Evolutionary conservation across 345 rosid genomes (phyloP), one percentile per base, ranked within the genome.

Genomic region (Streptanthus diversifolius): DNA sequence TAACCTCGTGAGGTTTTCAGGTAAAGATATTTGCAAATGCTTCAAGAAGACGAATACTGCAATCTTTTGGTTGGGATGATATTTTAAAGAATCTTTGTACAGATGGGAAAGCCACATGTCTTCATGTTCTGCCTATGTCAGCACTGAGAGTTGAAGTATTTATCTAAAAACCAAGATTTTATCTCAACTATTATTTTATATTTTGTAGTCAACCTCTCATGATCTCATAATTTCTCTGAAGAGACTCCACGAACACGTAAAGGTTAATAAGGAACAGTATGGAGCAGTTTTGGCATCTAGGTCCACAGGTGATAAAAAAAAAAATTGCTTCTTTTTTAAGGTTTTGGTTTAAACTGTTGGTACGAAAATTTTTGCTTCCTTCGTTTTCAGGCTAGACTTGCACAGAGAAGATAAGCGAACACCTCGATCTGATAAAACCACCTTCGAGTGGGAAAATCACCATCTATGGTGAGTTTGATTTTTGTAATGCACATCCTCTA

Each of bases 281-380:
- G 53, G 75, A 41, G 80, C 85, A 66, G 80, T 90, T 77, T 77
- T 88, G 79, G 93, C 92, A 61, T 88, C 88, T 76, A 84, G 90
- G 54, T 92, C 93, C 33, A 90, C 93, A 79, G 97, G 97, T 88
- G 36, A n/a, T n/a, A n/a, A n/a, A n/a, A n/a, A n/a, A n/a, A n/a
- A n/a, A n/a, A n/a, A n/a, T n/a, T n/a, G n/a, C n/a, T n/a, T 13
- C 19, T 27, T 52, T 15, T 17, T 11, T 9, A 51, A 13, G 27
- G 3, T 8, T 30, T 72, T 67, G 15, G 27, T 43, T 55, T 36
- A 13, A 15, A 54, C 2, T 6, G 11, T 21, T 48, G 63, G 19
- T 55, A 6, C 0, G 6, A 29, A 39, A 27, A 14, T 5, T 55
- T 17, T 5, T 32, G 33, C 29, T 71, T 15, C 32, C 8, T 52